Percentiles rank a stretch among this genome's conserved stretches.
Conservation (phyloP, 129 eudicot genomes). For the Tagetes patula region DNA sequence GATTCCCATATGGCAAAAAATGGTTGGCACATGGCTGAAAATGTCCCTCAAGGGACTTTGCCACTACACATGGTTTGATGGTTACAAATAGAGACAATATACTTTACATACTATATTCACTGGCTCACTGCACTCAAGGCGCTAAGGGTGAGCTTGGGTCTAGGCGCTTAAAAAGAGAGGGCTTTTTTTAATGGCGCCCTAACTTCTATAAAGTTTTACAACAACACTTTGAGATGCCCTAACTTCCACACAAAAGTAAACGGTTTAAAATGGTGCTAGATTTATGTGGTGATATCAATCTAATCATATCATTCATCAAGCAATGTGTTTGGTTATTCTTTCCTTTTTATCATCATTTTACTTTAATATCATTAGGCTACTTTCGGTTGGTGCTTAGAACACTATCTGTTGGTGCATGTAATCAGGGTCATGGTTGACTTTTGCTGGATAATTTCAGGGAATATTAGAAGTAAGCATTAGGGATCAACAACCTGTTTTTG, state of each 20-base stretch:
- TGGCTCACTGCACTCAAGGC: too few species aligned
- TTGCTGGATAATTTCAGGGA: neutral
- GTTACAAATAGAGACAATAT: too few species aligned
- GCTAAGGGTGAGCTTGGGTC: too few species aligned
- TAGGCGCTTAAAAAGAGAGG: too few species aligned
- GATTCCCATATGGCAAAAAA: too few species aligned
- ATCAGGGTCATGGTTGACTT: slow-evolving; percentile 21
- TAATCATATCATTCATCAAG: neutral
- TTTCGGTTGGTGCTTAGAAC: neutral
- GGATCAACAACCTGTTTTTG: slow-evolving; percentile 4
- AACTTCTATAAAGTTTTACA: neutral
- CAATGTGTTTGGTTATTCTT: neutral
- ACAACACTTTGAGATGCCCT: neutral
- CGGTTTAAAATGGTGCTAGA: slow-evolving; percentile 3
- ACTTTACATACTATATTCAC: too few species aligned
- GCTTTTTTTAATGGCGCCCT: too few species aligned
- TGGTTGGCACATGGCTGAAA: too few species aligned
- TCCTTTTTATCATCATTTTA: neutral
- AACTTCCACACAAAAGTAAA: slow-evolving; percentile 6
- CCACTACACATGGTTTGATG: too few species aligned
- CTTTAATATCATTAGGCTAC: neutral
- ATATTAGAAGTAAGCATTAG: slow-evolving; percentile 13
- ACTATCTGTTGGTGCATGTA: neutral
- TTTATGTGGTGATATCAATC: neutral
- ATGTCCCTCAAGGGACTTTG: too few species aligned